Base-by-base conservation (phyloP, 2,329 filamentous ascomycete genomes). In the Paraconiothyrium brasiliense region DNA sequence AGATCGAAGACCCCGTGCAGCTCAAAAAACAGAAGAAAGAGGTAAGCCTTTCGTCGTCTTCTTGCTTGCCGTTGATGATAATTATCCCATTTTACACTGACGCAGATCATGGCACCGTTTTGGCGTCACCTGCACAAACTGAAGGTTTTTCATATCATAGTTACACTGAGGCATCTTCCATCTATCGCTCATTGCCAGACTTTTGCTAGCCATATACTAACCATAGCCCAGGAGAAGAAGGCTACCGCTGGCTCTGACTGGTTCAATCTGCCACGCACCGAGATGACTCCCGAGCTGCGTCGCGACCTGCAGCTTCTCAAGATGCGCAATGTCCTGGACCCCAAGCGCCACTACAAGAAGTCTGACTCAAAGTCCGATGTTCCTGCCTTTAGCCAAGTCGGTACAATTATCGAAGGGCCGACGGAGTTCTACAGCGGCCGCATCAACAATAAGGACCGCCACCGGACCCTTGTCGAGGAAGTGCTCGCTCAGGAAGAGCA, bases 331-430 rank as follows among this genome's bases (percentile, higher is more conserved):
- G 90, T 97, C 22, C 84, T 98, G 24, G 94, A 98, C 68, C 90
- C 93, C 0, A 94, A 98, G 76, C 86, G 91, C 54, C 91, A 94
- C 73, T 97, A 97, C 84, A 96, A 94, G 78, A 98, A 97, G 79
- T 90, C 94, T 55, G 86, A 82, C 54, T 85, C 88, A 58, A 93
- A 91, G 75, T 84, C 86, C 61, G 83, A 87, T 63, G 81, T 90
- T 1, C 95, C 95, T 1, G 89, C 93, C 63, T 98, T 91, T 76
- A 96, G 92, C 22, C 92, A 97, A 71, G 88, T 97, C 32, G 95
- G 94, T 60, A 94, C 92, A 6, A 88, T 99, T 62, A 86, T 97
- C 59, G 90, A 96, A 72, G 94, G 94, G 1, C 90, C 93, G 1
- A 94, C 93, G 0, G 94, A 98, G 74, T 97, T 90, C 80, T 93